phyloP scores from a whole-genome alignment of 352 stramenopile species.

The Globisporangium heterothallicum region DNA sequence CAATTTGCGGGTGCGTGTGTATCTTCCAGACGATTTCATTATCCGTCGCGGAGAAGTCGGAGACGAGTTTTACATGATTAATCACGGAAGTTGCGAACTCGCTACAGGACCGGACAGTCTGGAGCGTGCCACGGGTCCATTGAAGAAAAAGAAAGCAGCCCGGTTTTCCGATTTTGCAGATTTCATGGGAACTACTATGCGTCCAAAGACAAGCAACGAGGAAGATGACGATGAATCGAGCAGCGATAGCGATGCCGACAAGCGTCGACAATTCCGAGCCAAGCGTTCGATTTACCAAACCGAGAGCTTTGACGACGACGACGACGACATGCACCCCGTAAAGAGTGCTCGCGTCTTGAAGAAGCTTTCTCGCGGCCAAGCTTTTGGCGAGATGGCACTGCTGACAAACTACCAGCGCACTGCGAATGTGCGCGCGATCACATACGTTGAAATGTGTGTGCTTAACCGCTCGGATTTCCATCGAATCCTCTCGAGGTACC shows the following conservation, averaged over 20 bases:
- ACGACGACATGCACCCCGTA: not conserved
- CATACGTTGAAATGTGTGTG: constrained; percentile 38
- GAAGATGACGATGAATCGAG: not conserved
- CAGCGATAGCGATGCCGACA: not conserved
- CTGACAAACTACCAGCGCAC: constrained; percentile 43
- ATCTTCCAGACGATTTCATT: constrained; percentile 60
- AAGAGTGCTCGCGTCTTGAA: not conserved
- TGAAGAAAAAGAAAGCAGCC: not conserved
- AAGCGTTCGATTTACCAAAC: constrained; percentile 1
- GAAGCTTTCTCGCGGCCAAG: constrained; percentile 19
- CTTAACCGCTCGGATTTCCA: constrained; percentile 26
- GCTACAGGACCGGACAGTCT: constrained; percentile 12
- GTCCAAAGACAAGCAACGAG: not conserved
- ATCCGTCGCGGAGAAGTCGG: constrained; percentile 41
- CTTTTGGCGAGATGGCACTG: constrained; percentile 42
- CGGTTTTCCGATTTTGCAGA: not conserved
- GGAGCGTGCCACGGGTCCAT: constrained; percentile 6
- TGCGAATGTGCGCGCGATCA: constrained; percentile 22
- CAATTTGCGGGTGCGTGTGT: constrained; percentile 40
- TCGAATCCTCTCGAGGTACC: constrained; percentile 21
- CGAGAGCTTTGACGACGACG: constrained; percentile 4
- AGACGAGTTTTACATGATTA: constrained; percentile 65
- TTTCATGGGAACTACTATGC: not conserved
- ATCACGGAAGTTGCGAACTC: constrained; percentile 41
- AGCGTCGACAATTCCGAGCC: not conserved